Evolutionary conservation across 257 asterid species (phyloP).

Genomic region (Nicotiana obtusifolia): DNA sequence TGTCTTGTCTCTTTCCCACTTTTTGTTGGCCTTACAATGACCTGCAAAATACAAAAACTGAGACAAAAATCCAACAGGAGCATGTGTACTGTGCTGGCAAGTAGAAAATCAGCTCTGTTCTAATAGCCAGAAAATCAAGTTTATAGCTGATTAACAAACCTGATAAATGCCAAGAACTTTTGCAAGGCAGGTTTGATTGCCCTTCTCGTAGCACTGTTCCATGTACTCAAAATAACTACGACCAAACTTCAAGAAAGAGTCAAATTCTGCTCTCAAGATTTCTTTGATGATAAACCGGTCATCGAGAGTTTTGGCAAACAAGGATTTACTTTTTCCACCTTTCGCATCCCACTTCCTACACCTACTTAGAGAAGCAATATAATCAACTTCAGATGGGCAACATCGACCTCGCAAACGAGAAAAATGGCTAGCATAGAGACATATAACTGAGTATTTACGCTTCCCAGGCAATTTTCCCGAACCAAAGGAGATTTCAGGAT

Average conservation of each 20-base stretch:
- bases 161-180: slow-evolving; percentile 90
- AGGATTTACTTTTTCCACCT: slow-evolving; percentile 94
- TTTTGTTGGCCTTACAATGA: slow-evolving; percentile 47
- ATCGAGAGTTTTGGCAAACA: slow-evolving; percentile 85
- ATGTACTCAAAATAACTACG: slow-evolving; percentile 65
- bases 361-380: slow-evolving; percentile 83
- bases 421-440: slow-evolving; percentile 57
- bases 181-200: slow-evolving; percentile 93
- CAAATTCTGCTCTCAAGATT: slow-evolving; percentile 71
- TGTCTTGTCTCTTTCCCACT: slow-evolving; percentile 70
- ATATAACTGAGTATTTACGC: slow-evolving; percentile 73
- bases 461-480: slow-evolving; percentile 53
- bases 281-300: slow-evolving; percentile 85
- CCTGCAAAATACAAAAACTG: slow-evolving; percentile 33
- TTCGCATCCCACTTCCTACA: slow-evolving; percentile 89
- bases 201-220: slow-evolving; percentile 65
- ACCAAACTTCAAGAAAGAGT: slow-evolving; percentile 79
- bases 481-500: slow-evolving; percentile 82
- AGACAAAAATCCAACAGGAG: background rate
- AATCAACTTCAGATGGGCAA: slow-evolving; percentile 71
- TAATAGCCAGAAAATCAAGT: background rate
- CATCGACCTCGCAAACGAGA: slow-evolving; percentile 62
- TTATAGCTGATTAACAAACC: slow-evolving; percentile 29
- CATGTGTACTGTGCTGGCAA: background rate
- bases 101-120: background rate